phyloP scores from a whole-genome alignment of 2,329 filamentous ascomycete genomes.

The Sclerotinia sclerotiorum region DNA sequence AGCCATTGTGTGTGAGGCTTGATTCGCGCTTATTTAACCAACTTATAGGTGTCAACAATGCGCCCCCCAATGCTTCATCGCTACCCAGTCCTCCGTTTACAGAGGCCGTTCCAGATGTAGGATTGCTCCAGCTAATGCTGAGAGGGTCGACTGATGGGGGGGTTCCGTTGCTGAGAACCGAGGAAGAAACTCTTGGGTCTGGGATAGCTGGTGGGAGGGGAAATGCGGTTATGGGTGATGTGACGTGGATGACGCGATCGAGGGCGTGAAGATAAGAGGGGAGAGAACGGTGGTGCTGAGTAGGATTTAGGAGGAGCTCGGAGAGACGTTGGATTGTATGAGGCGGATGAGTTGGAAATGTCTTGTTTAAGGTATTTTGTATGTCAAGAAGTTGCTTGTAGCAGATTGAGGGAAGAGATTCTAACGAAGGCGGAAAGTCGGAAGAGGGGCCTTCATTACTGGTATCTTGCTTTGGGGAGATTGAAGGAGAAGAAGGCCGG shows the following conservation, averaged over 20 bases:
- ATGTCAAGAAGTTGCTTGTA: constrained; percentile 54
- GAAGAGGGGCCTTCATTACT: constrained; percentile 47
- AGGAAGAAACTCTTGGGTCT: constrained; percentile 54
- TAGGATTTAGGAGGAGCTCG: constrained; percentile 78
- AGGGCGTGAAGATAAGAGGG: constrained; percentile 86
- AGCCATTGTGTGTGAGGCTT: constrained; percentile 23
- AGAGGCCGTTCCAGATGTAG: constrained; percentile 40
- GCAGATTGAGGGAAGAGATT: constrained; percentile 10
- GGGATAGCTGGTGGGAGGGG: constrained; percentile 71
- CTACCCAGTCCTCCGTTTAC: constrained; percentile 58
- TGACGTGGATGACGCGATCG: constrained; percentile 87
- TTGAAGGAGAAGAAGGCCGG: constrained; percentile 45
- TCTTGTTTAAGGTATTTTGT: constrained; percentile 57
- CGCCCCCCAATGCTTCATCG: constrained; percentile 87
- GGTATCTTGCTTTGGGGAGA: constrained; percentile 47
- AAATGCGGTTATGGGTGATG: constrained; percentile 76
- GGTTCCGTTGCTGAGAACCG: constrained; percentile 59
- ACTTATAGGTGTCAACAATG: constrained; percentile 87
- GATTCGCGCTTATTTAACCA: constrained; percentile 63
- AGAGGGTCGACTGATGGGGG: constrained; percentile 39
- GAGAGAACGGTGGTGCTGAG: constrained; percentile 75
- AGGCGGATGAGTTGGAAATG: constrained; percentile 75
- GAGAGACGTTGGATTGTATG: constrained; percentile 91
- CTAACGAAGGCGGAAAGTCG: neutral
- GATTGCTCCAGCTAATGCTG: constrained; percentile 51